Evolutionary conservation across 257 asterid genomes (phyloP).

Genomic region (Solanum bulbocastanum): DNA sequence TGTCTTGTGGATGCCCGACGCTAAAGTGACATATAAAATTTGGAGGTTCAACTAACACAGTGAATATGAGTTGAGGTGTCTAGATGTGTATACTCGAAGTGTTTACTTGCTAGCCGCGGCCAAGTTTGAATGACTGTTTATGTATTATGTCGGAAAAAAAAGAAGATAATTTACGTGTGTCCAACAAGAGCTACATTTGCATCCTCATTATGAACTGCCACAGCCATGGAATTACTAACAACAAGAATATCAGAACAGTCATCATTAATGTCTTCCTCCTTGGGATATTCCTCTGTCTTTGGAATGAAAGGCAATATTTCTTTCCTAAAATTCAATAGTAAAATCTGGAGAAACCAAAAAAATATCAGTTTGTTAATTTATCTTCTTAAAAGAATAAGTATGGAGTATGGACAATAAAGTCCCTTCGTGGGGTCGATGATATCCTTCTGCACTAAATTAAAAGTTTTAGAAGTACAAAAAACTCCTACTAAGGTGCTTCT

Average conservation of each 20-base stretch:
- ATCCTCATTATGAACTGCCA: slow-evolving; percentile 91
- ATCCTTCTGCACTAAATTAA: neutral
- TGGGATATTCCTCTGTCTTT: slow-evolving; percentile 9
- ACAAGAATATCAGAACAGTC: slow-evolving; percentile 80
- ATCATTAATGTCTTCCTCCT: slow-evolving; percentile 20
- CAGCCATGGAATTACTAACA: slow-evolving; percentile 59
- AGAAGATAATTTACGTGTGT: slow-evolving; percentile 39
- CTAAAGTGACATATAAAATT: neutral
- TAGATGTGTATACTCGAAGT: neutral
- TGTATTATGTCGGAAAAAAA: neutral
- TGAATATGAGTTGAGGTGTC: neutral
- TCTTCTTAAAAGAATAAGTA: neutral
- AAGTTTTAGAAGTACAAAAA: neutral
- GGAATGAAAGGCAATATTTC: slow-evolving; percentile 66
- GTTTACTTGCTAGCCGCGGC: neutral
- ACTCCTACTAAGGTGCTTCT: neutral
- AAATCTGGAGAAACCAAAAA: slow-evolving; percentile 30
- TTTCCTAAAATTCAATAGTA: slow-evolving; percentile 76
- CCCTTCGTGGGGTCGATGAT: neutral
- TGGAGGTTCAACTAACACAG: neutral
- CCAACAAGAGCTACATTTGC: slow-evolving; percentile 82
- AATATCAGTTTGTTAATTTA: neutral
- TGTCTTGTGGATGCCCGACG: neutral
- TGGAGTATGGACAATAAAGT: neutral
- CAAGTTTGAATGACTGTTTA: neutral